Conservation (phyloP, 2,329 filamentous ascomycete genomes). For the Colletotrichum echinochloae region DNA sequence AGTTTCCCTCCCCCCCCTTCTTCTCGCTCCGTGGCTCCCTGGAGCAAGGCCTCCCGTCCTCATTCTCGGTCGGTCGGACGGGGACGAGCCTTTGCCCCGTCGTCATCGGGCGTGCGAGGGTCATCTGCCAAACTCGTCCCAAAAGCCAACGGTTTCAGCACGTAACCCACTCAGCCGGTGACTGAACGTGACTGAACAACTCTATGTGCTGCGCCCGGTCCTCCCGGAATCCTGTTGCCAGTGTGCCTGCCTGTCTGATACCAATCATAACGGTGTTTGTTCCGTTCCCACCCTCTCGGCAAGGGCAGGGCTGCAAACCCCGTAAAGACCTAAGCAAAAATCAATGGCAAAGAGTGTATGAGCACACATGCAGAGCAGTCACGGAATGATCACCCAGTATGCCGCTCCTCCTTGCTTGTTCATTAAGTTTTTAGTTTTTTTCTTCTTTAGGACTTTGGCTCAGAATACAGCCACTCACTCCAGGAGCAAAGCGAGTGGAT, state of each 20-base stretch:
- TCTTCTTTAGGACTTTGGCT: constrained; percentile 32
- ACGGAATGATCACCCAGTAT: constrained; percentile 38
- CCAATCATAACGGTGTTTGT: not conserved
- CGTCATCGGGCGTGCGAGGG: not conserved
- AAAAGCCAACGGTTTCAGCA: constrained; percentile 3
- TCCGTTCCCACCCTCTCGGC: not conserved
- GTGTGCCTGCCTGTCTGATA: not conserved
- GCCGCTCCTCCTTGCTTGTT: constrained; percentile 36
- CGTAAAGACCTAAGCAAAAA: constrained; percentile 5
- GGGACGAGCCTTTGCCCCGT: not conserved
- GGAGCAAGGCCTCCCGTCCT: not conserved
- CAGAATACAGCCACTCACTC: constrained; percentile 40
- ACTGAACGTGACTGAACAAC: constrained; percentile 12
- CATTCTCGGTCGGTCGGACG: not conserved
- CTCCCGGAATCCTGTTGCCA: not conserved
- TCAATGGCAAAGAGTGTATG: constrained; percentile 26
- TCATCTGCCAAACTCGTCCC: constrained; percentile 1
- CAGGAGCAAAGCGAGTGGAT: constrained; percentile 33
- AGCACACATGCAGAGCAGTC: constrained; percentile 35
- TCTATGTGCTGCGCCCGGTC: constrained; percentile 17
- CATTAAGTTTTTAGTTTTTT: constrained; percentile 34
- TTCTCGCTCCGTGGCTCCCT: not conserved
- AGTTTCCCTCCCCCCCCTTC: not conserved
- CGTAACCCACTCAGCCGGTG: not conserved
- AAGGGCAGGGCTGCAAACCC: not conserved